Conservation (phyloP, 148 eudicot genomes). For the Nyssa sinensis region DNA sequence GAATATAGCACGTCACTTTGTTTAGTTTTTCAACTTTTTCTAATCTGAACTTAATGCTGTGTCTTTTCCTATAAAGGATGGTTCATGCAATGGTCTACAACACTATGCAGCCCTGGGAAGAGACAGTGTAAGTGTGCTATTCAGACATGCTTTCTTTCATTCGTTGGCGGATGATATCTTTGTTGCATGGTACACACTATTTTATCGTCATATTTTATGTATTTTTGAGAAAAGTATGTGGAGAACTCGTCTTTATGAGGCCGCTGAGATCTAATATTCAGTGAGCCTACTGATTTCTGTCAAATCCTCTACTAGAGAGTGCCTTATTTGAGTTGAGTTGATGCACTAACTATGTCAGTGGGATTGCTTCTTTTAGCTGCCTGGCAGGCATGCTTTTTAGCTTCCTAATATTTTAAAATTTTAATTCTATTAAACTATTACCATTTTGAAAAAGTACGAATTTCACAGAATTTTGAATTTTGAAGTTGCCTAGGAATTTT, state of each 20-base stretch:
- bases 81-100: slow-evolving; percentile 95
- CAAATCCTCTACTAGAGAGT: not conserved
- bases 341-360: not conserved
- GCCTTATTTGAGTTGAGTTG: not conserved
- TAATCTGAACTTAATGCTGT: slow-evolving; percentile 4
- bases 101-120: slow-evolving; percentile 97
- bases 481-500: not conserved
- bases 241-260: not conserved
- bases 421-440: not conserved
- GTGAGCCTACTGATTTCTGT: not conserved
- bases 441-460: not conserved
- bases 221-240: not conserved
- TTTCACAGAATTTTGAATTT: too few species aligned
- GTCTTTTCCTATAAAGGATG: slow-evolving; percentile 53
- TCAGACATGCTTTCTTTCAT: slow-evolving; percentile 4
- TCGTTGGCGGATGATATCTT: not conserved
- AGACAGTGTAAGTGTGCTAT: slow-evolving; percentile 58
- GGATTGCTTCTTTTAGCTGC: not conserved
- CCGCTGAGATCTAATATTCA: not conserved
- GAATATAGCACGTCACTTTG: not conserved
- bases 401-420: not conserved
- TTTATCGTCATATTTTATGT: not conserved
- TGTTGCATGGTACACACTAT: slow-evolving; percentile 2
- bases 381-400: not conserved
- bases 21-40: not conserved